These are phyloP conservation scores for Eucalyptus sideroxylon DNA, from an alignment of 345 rosid genomes.

Conservation along the genomic window DNA sequence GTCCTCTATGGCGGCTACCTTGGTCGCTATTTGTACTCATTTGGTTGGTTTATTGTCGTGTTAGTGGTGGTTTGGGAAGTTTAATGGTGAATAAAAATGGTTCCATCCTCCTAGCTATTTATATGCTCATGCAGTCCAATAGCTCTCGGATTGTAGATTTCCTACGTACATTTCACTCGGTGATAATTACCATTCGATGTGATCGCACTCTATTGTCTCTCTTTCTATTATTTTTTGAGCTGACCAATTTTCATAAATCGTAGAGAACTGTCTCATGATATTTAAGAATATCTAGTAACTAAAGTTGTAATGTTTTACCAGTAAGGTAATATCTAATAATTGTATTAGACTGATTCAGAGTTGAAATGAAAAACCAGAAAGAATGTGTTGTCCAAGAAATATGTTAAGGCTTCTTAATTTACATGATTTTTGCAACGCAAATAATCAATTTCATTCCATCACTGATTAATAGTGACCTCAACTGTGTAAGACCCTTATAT, in stretches of 20 bases:
- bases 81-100: background rate
- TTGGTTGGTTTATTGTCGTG: background rate
- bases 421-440: background rate
- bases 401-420: background rate
- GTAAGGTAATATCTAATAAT: background rate
- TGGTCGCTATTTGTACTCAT: background rate
- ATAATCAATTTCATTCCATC: background rate
- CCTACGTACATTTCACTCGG: no score
- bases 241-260: background rate
- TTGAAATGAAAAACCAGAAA: background rate
- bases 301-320: background rate
- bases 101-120: background rate
- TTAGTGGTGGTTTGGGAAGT: background rate
- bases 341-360: background rate
- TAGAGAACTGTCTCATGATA: background rate
- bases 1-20: no score
- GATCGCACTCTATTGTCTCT: background rate
- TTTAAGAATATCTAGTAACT: background rate
- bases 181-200: background rate
- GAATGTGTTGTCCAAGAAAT: background rate
- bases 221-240: no score
- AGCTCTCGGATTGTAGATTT: background rate
- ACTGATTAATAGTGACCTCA: background rate
- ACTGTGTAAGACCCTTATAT: no score
- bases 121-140: background rate